A percentile compares a stretch with the other conserved stretches of the same genome.
Evolutionary conservation across 2,329 filamentous ascomycete genomes (phyloP).

Genomic region (Iodosphaeria phyllophila): DNA sequence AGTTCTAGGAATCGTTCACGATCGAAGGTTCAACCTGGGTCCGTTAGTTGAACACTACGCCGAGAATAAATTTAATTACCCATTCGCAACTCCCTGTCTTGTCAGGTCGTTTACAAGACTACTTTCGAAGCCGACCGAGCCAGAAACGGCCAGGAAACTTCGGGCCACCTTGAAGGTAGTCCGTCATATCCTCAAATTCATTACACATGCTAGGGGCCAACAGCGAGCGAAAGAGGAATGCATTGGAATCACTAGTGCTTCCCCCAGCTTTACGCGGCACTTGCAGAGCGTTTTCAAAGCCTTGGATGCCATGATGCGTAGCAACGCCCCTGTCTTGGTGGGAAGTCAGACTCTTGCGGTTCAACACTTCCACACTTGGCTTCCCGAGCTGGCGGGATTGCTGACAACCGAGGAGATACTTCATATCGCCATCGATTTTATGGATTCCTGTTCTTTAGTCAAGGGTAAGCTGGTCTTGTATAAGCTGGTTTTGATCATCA

Average conservation of each 20-base stretch:
- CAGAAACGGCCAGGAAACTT: slow-evolving; percentile 66
- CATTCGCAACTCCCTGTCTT: slow-evolving; percentile 75
- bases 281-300: slow-evolving; percentile 77
- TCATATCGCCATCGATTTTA: slow-evolving; percentile 79
- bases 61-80: slow-evolving; percentile 77
- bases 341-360: slow-evolving; percentile 90
- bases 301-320: slow-evolving; percentile 78
- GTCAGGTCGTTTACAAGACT: slow-evolving; percentile 74
- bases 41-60: slow-evolving; percentile 86
- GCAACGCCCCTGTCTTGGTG: slow-evolving; percentile 65
- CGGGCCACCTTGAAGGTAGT: slow-evolving; percentile 91
- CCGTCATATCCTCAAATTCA: slow-evolving; percentile 82
- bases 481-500: slow-evolving; percentile 81
- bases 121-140: slow-evolving; percentile 64
- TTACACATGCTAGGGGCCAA: slow-evolving; percentile 71
- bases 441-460: slow-evolving; percentile 74
- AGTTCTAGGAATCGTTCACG: slow-evolving; percentile 83
- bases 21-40: slow-evolving; percentile 79
- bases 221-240: slow-evolving; percentile 78
- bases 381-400: slow-evolving; percentile 71
- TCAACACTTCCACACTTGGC: slow-evolving; percentile 92
- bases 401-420: slow-evolving; percentile 71
- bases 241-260: slow-evolving; percentile 64
- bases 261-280: slow-evolving; percentile 60
- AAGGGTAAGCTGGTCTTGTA: slow-evolving; percentile 85